These are phyloP conservation scores for Trichoderma gracile DNA, from an alignment of 2,329 filamentous ascomycete genomes.

Conservation along the genomic window DNA sequence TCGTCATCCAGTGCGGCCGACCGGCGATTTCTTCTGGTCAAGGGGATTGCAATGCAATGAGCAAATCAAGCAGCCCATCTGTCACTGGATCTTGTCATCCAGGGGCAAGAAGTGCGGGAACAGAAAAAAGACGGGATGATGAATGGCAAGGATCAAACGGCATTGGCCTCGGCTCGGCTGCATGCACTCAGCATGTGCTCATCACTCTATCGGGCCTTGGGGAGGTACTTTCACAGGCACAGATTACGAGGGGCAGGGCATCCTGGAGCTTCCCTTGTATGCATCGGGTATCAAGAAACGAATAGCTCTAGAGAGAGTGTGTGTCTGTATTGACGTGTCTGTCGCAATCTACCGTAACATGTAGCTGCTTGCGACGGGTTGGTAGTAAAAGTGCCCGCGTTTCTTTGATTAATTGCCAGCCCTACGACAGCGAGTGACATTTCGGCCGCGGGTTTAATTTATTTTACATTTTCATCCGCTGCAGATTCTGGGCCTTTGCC, in stretches of 20 bases:
- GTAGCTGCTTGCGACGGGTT: no score
- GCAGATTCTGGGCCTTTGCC: background rate
- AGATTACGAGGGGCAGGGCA: background rate
- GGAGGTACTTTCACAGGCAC: background rate
- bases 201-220: slow-evolving; percentile 9
- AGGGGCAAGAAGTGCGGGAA: slow-evolving; percentile 7
- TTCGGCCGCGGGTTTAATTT: background rate
- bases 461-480: background rate
- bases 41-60: background rate
- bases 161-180: slow-evolving; percentile 12
- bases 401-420: slow-evolving; percentile 18
- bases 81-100: background rate
- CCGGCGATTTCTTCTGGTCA: background rate
- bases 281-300: background rate
- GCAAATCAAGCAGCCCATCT: no score
- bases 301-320: no score
- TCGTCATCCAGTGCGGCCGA: background rate
- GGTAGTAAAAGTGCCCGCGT: background rate
- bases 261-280: background rate
- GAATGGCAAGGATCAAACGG: background rate
- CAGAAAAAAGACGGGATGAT: background rate
- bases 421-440: slow-evolving; percentile 16
- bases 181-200: slow-evolving; percentile 19
- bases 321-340: no score
- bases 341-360: no score